These are phyloP conservation scores for Erythrophleum fordii DNA, from an alignment of 306 rosid species.

Conservation along the genomic window DNA sequence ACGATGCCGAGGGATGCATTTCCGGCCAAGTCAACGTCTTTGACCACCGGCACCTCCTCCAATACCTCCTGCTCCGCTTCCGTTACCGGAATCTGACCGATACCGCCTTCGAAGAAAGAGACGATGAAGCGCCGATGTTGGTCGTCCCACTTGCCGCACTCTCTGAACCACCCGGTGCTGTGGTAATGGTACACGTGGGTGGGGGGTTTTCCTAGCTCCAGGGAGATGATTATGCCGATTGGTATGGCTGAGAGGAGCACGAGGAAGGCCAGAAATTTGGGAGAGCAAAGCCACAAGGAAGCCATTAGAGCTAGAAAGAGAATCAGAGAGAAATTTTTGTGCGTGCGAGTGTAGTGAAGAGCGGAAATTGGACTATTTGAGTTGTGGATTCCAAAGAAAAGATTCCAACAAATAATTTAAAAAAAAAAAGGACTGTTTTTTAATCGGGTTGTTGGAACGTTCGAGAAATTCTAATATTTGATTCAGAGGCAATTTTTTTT, in stretches of 20 bases:
- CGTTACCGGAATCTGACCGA: slow-evolving; percentile 59
- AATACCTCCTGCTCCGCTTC: slow-evolving; percentile 32
- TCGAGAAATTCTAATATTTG: neutral
- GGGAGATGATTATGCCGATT: slow-evolving; percentile 64
- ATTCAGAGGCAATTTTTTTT: neutral
- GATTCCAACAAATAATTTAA: neutral
- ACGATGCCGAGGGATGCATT: slow-evolving; percentile 71
- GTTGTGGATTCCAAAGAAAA: neutral
- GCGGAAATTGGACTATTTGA: neutral
- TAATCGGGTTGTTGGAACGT: neutral
- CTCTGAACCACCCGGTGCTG: slow-evolving; percentile 71
- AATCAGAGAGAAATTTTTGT: neutral
- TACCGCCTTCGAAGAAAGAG: slow-evolving; percentile 67
- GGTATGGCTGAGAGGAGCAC: slow-evolving; percentile 72
- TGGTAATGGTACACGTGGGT: slow-evolving; percentile 75
- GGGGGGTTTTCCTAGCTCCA: slow-evolving; percentile 63
- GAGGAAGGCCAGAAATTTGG: slow-evolving; percentile 49
- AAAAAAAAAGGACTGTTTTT: neutral
- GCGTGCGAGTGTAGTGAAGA: neutral
- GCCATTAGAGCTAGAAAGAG: slow-evolving; percentile 32
- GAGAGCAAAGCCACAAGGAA: slow-evolving; percentile 50
- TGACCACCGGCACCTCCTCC: slow-evolving; percentile 56
- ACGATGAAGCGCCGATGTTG: slow-evolving; percentile 65
- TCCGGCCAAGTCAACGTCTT: slow-evolving; percentile 60
- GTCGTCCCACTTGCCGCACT: slow-evolving; percentile 83